Evolutionary conservation across 345 rosid genomes (phyloP).

Genomic region (Erodium maritimum): DNA sequence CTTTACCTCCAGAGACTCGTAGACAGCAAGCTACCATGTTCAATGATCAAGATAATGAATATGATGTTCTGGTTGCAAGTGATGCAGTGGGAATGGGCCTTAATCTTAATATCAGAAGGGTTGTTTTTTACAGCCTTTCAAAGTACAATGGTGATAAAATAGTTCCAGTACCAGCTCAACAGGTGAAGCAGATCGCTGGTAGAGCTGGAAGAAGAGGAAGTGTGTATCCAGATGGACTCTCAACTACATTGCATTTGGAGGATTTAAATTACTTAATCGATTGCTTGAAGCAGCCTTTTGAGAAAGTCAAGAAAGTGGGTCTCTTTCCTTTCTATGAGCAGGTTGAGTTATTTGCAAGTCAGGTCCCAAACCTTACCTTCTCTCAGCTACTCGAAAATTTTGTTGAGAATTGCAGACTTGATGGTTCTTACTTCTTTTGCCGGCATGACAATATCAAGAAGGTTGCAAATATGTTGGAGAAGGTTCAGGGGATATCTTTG

Average conservation of each 20-base stretch:
- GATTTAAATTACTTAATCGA: constrained; percentile 68
- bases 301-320: constrained; percentile 65
- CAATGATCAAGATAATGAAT: constrained; percentile 77
- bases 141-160: constrained; percentile 82
- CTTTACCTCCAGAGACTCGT: constrained; percentile 90
- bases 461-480: constrained; percentile 94
- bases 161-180: constrained; percentile 74
- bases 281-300: constrained; percentile 81
- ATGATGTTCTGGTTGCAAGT: constrained; percentile 89
- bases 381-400: constrained; percentile 61
- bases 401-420: constrained; percentile 66
- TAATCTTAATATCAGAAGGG: constrained; percentile 87
- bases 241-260: constrained; percentile 60
- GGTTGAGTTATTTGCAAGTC: constrained; percentile 76
- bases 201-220: constrained; percentile 98
- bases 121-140: constrained; percentile 57
- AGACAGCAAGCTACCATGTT: constrained; percentile 87
- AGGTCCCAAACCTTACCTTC: constrained; percentile 44
- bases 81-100: constrained; percentile 98
- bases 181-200: constrained; percentile 93
- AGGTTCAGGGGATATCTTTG: constrained; percentile 54
- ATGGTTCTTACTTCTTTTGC: constrained; percentile 78
- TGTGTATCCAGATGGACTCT: constrained; percentile 73
- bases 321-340: constrained; percentile 92
- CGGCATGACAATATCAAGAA: constrained; percentile 74